phyloP scores from a whole-genome alignment of 2,329 filamentous ascomycete species.

The Rutstroemia sp. region DNA sequence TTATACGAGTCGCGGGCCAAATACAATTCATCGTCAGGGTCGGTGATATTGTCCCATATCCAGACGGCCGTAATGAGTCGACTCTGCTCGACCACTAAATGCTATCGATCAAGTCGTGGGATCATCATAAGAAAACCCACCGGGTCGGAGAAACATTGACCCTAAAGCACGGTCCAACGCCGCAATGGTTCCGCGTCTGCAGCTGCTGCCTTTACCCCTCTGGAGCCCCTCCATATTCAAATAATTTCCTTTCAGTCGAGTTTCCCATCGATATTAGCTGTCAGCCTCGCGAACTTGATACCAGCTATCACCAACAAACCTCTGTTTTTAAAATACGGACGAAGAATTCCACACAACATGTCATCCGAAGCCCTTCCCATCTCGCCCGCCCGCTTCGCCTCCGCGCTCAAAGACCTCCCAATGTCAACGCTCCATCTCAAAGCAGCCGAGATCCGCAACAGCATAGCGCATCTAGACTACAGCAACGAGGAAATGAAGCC shows the following conservation, averaged over 20 bases:
- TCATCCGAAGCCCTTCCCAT: slow-evolving; percentile 41
- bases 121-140: neutral
- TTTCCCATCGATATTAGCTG: too few species aligned
- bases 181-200: neutral
- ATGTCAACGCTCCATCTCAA: slow-evolving; percentile 60
- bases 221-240: neutral
- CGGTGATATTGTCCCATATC: slow-evolving; percentile 14
- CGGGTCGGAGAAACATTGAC: neutral
- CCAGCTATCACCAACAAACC: neutral
- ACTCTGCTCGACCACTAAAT: neutral
- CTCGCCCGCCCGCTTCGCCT: slow-evolving; percentile 53
- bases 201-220: neutral
- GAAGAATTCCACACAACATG: slow-evolving; percentile 32
- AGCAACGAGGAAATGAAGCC: slow-evolving; percentile 67
- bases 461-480: slow-evolving; percentile 64
- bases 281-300: too few species aligned
- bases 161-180: neutral
- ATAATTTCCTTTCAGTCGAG: neutral
- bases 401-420: slow-evolving; percentile 60
- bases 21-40: slow-evolving; percentile 21
- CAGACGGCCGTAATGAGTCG: neutral
- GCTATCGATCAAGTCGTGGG: too few species aligned
- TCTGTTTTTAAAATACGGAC: neutral
- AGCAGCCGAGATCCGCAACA: slow-evolving; percentile 68
- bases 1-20: slow-evolving; percentile 20